phyloP scores from a whole-genome alignment of 257 asterid species.

The Solanum dulcamara region DNA sequence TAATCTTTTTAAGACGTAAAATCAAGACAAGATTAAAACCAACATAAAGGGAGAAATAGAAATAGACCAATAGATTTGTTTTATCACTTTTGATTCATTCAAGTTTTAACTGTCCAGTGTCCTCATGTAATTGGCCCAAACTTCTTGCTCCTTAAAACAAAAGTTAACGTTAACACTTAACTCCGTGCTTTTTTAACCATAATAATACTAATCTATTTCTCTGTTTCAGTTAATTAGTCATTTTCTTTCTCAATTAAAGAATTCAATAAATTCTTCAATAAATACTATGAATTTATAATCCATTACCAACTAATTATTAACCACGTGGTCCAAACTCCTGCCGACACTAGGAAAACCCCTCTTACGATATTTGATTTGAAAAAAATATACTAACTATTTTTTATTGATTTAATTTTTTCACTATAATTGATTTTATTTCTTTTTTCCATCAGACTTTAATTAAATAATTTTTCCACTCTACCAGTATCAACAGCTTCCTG shows the following conservation, averaged over 20 bases:
- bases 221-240: slow-evolving; percentile 2
- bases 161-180: neutral
- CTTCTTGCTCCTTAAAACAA: neutral
- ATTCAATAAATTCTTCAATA: neutral
- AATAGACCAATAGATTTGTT: neutral
- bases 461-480: neutral
- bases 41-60: neutral
- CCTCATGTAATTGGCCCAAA: neutral
- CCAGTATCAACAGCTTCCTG: neutral
- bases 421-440: neutral
- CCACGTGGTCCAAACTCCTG: slow-evolving; percentile 9
- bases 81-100: neutral
- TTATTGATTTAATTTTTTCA: neutral
- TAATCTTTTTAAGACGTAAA: neutral
- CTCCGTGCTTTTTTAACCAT: too few relatives aligned
- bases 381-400: neutral
- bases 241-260: slow-evolving; percentile 1
- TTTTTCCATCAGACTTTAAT: neutral
- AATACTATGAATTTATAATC: neutral
- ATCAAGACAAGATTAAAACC: neutral
- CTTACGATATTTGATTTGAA: neutral
- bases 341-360: slow-evolving; percentile 7
- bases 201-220: neutral
- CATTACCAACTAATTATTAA: neutral
- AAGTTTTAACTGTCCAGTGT: slow-evolving; percentile 3